These are phyloP conservation scores for Hyphopichia burtonii DNA, from an alignment of 1,139 yeast species.

Conservation along the genomic window DNA sequence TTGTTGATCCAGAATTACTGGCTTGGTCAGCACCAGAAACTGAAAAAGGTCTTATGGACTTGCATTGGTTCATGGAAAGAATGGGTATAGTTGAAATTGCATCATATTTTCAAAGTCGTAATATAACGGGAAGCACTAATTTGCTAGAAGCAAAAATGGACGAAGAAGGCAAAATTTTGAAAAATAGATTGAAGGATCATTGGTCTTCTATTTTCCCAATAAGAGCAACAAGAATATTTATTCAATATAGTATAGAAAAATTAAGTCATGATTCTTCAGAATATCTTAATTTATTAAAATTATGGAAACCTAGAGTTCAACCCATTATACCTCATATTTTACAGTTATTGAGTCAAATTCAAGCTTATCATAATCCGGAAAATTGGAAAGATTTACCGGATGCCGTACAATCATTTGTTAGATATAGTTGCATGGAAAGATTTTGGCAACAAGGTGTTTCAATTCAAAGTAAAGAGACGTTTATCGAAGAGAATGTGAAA, in stretches of 20 bases:
- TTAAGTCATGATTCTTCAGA: slow-evolving; percentile 76
- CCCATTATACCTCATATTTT: slow-evolving; percentile 90
- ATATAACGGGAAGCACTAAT: slow-evolving; percentile 75
- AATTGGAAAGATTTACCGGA: slow-evolving; percentile 87
- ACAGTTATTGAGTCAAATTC: slow-evolving; percentile 83
- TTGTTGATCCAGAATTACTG: slow-evolving; percentile 87
- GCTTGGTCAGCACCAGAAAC: slow-evolving; percentile 96
- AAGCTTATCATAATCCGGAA: slow-evolving; percentile 89
- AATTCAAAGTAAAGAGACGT: slow-evolving; percentile 89
- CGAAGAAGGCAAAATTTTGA: slow-evolving; percentile 78
- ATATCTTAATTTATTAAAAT: slow-evolving; percentile 63
- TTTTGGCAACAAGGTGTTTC: slow-evolving; percentile 99
- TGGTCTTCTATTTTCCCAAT: slow-evolving; percentile 96
- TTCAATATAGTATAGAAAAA: slow-evolving; percentile 93
- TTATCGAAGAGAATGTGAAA: slow-evolving; percentile 89
- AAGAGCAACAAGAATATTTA: slow-evolving; percentile 90
- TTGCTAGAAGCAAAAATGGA: slow-evolving; percentile 81
- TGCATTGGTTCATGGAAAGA: slow-evolving; percentile 98
- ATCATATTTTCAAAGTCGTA: slow-evolving; percentile 79
- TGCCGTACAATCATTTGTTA: slow-evolving; percentile 88
- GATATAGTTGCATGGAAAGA: slow-evolving; percentile 84
- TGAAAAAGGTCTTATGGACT: slow-evolving; percentile 80
- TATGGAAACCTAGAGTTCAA: slow-evolving; percentile 93
- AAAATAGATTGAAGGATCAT: slow-evolving; percentile 76
- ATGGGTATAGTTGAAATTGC: slow-evolving; percentile 93